A percentile compares a stretch with the other conserved stretches of the same genome.
These are phyloP conservation scores for Phytopythium mirpurense DNA, from an alignment of 352 stramenopile species.

Conservation along the genomic window DNA sequence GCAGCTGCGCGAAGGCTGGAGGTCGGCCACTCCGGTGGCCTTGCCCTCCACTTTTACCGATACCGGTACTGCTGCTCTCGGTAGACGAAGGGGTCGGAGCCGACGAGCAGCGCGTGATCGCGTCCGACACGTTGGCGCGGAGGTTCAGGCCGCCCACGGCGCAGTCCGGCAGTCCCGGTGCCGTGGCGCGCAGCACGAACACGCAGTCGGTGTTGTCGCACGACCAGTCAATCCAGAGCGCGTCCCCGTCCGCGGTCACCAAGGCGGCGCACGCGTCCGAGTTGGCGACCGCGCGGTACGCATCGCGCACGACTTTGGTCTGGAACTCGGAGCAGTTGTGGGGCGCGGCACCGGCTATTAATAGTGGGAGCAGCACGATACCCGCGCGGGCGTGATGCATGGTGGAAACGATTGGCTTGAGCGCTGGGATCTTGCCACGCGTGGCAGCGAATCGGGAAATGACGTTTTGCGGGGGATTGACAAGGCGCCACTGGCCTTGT, in stretches of 20 bases:
- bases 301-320: background rate
- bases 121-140: background rate
- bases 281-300: background rate
- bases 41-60: background rate
- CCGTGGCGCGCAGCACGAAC: background rate
- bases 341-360: background rate
- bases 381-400: background rate
- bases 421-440: no score
- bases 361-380: background rate
- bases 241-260: background rate
- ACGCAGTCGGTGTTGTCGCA: background rate
- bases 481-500: no score
- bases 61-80: background rate
- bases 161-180: background rate
- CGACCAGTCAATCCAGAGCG: background rate
- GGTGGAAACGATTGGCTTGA: no score
- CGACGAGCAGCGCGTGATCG: background rate
- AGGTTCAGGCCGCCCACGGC: background rate
- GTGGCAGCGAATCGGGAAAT: no score
- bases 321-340: slow-evolving; percentile 1
- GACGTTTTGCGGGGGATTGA: no score
- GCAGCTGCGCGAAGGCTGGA: background rate
- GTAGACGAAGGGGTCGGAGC: background rate
- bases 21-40: no score
- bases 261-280: background rate